Base-by-base conservation (phyloP, 108 stramenopile genomes). In the Stephanodiscus minutulus region DNA sequence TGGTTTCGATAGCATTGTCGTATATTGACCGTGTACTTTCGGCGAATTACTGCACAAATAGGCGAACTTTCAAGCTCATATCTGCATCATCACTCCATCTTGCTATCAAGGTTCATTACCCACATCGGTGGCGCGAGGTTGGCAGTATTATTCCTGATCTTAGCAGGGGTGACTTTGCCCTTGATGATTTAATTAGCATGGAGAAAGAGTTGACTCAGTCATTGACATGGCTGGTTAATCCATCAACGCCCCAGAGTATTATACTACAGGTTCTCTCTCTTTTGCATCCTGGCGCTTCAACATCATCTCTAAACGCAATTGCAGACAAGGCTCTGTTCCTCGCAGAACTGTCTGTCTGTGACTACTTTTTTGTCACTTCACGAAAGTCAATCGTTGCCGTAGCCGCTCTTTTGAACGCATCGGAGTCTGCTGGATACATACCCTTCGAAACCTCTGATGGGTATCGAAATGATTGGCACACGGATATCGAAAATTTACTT, bases 41-140 rank as follows among this genome's bases (percentile, higher is more conserved):
- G 0, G 37, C 59, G 11, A 66, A 65, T 41, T 49, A 52, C 21
- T 73, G 78, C 47, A 62, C 88, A n/a, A 84, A 89, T 55, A 79
- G 83, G 49, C 83, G 85, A 22, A 69, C 72, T 37, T 94, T 88
- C 68, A 89, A 94, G 56, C 83, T 94, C 21, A 79, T 87, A 25
- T 88, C 89, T 22, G 87, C 88, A 76, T 81, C 93, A 10, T 79
- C 87, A 22, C 76, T 94, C 8, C 90, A 94, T 66, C 72, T 94
- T 17, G 85, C 91, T 18, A 85, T 91, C 56, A 94, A 94, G 77
- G 33, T 90, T n/a, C 72, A 87, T 55, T 68, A 33, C 15, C 83
- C 88, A 21, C 75, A 85, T 64, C 72, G 76, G 47, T 68, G 68
- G 61, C 72, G 81, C n/a, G 86, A 88, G 10, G 61, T 79, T 21